Evolutionary conservation across 352 stramenopile genomes (phyloP).

Genomic region (Globisporangium ultimum): DNA sequence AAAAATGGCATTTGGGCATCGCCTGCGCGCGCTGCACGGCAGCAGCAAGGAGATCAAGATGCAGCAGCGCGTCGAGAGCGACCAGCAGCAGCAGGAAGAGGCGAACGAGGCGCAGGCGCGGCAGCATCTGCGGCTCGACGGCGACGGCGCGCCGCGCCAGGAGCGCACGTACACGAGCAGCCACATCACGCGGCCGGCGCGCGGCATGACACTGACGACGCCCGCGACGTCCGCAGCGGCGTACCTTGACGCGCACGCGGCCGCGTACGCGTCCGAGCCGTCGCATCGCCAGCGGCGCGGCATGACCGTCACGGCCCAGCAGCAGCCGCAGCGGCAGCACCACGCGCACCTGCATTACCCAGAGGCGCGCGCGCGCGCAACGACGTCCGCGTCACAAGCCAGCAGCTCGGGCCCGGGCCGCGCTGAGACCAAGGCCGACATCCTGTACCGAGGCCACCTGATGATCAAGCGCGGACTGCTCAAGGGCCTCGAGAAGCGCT

Average conservation of each 20-base stretch:
- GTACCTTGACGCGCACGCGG: conserved; percentile 1
- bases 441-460: conserved; percentile 44
- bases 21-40: conserved; percentile 11
- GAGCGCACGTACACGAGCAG: background rate
- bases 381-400: too few species aligned
- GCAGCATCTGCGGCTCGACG: conserved; percentile 11
- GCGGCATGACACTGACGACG: conserved; percentile 1
- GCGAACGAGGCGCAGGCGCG: background rate
- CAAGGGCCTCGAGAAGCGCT: conserved; percentile 61
- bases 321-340: background rate
- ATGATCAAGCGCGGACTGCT: conserved; percentile 40
- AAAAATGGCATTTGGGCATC: conserved; percentile 18
- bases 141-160: background rate
- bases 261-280: background rate
- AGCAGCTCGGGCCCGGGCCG: background rate
- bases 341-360: background rate
- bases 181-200: background rate
- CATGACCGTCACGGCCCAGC: too few species aligned
- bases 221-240: background rate
- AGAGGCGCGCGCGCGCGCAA: too few species aligned
- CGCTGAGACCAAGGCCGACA: conserved; percentile 18
- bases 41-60: conserved; percentile 5
- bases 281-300: background rate
- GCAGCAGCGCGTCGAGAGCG: background rate
- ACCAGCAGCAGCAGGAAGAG: conserved; percentile 4